Base-by-base conservation (phyloP, 1,284 basidiomycete genomes). In the Ceratobasidium sp. region DNA sequence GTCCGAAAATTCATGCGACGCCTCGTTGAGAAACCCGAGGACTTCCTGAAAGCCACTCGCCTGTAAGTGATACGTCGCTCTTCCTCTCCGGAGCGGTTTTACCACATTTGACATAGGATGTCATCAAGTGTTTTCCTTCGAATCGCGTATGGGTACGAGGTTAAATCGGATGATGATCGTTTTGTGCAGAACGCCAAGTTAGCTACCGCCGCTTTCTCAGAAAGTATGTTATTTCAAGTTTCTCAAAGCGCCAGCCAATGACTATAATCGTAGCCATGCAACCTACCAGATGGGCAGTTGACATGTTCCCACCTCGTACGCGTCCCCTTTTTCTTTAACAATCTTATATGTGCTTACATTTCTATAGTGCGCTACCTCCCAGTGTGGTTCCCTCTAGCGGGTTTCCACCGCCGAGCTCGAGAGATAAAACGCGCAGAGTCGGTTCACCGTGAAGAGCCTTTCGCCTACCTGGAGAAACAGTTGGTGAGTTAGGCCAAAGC, bases 81-180 rank as follows among this genome's bases (percentile, higher is more conserved):
- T 17, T 8, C 17, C 32, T n/a, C 5, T 22, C 19, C 17, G 6
- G 19, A 17, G 13, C 19, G 56, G n/a, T 29, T 29, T 59, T 51
- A 51, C n/a, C n/a, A 17, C 6, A 29, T 59, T 37, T 34, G 5
- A n/a, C 32, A 37, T n/a, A 65, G 62, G 9, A 65, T 46, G 62
- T 44, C 62, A 25, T n/a, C 62, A n/a, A 65, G 40, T 25, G 40
- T 65, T 22, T n/a, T 32, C 40, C 13, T 65, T 29, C 17, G 62
- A 65, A 32, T 65, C 25, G 62, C 22, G n/a, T 65, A 65, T 46
- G 62, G 62, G 13, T 46, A 65, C 37, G 40, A 65, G 29, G 40
- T 65, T 19, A 46, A 65, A 44, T 65, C 62, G n/a, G 6, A 17
- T 25, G 62, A 65, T 65, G 62, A 65, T 65, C 19, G 32, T 17